These are phyloP conservation scores for Spiromastix sp. DNA, from an alignment of 2,329 filamentous ascomycete genomes.

Conservation along the genomic window DNA sequence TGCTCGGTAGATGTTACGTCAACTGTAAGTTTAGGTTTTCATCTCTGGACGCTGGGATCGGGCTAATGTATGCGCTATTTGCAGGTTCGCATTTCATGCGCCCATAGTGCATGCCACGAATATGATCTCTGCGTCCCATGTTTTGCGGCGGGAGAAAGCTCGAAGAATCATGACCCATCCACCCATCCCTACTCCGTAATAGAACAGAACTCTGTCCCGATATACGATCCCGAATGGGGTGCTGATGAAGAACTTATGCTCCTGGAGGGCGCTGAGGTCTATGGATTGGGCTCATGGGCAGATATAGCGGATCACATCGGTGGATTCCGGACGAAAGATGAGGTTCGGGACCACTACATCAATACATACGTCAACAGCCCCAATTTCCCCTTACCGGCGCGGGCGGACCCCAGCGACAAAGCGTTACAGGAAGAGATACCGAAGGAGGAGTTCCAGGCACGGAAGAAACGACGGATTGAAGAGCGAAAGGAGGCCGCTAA, in stretches of 20 bases:
- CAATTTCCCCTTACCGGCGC: slow-evolving; percentile 75
- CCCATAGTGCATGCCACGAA: slow-evolving; percentile 71
- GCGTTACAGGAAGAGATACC: slow-evolving; percentile 69
- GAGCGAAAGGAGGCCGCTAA: slow-evolving; percentile 80
- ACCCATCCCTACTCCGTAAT: slow-evolving; percentile 88
- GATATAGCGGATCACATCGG: slow-evolving; percentile 98
- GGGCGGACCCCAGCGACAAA: slow-evolving; percentile 73
- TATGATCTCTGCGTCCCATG: slow-evolving; percentile 96
- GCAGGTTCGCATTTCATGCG: slow-evolving; percentile 93
- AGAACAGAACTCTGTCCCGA: slow-evolving; percentile 96
- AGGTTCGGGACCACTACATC: slow-evolving; percentile 90
- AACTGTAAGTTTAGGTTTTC: slow-evolving; percentile 54
- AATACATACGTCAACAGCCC: slow-evolving; percentile 75
- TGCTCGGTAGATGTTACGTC: slow-evolving; percentile 96
- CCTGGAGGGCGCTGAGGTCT: slow-evolving; percentile 88
- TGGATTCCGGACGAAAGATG: slow-evolving; percentile 86
- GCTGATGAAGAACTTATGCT: slow-evolving; percentile 93
- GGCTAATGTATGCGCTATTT: background rate
- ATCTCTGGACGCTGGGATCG: background rate
- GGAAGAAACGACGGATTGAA: slow-evolving; percentile 90
- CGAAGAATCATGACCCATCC: slow-evolving; percentile 74
- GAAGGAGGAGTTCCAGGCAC: slow-evolving; percentile 82
- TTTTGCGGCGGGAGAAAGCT: slow-evolving; percentile 71
- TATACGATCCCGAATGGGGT: slow-evolving; percentile 90
- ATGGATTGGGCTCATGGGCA: slow-evolving; percentile 92